Base-by-base conservation (phyloP, 1,139 yeast species). In the Sugiyamaella paludigena region DNA sequence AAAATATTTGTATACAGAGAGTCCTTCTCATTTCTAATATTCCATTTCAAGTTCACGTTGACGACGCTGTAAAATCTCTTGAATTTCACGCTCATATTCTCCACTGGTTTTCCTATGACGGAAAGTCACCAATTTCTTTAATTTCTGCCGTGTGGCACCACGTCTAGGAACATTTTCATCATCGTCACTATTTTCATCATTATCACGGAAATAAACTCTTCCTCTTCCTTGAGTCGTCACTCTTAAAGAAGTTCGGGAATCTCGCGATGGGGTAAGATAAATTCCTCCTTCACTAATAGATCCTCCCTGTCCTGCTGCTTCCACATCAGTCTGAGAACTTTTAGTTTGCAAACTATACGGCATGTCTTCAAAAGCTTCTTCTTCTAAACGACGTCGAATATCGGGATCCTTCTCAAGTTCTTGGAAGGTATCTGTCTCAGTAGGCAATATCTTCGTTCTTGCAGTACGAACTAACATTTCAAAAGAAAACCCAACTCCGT, bases 341-440 rank as follows among this genome's bases (percentile, higher is more conserved):
- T 36, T 39, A 10, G 11, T 34, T 8, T 33, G 19, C 36, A 49
- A 27, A 29, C 49, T 45, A 19, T 28, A 15, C 27, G 37, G 40
- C 7, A 92, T 74, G 55, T 89, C 95, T 29, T 73, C 73, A 59
- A 75, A 84, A 0, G 98, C 84, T 40, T 78, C 83, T 39, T 78
- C 70, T 65, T 92, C 98, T 58, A 94, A 76, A 36, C 79, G 73
- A 55, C 79, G 77, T 60, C 95, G 77, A 63, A 89, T 73, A 7
- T 75, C 80, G 24, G 78, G 69, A 61, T 83, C 87, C 60, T 80
- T 80, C 65, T 92, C 98, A 50, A 86, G 75, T 29, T 80, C 75
- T 59, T 85, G 86, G 71, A 88, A 92, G 10, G 81, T 70, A 50
- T 87, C 96, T 11, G 88, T 82, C 60, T 91, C 96, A 1, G 77